Evolutionary conservation across 495 filamentous ascomycete genomes (phyloP), one percentile per base, ranked within the genome.

Genomic region (Aspergillus haitiensis): DNA sequence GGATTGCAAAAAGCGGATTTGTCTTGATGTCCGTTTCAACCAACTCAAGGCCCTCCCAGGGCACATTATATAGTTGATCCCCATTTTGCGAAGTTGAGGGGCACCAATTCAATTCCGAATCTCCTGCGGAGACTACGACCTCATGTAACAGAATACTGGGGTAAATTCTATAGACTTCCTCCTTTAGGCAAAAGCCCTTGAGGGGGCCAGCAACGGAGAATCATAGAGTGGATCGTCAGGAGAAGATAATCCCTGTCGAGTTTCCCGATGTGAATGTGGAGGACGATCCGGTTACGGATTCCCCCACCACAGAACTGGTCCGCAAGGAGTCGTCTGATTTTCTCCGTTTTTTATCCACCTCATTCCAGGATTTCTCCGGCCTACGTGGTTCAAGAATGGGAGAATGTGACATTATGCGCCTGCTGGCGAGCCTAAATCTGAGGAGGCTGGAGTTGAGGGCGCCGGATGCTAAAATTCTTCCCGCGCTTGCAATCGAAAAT

Each of bases 131-230:
- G 54, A 13, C 27, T 21, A 6, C 33, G 12, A 5, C 42, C n/a
- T 7, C 16, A 35, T 37, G 6, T 15, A 5, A n/a, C 7, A 11
- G 15, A 44, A 46, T 15, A 53, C 31, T 40, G 42, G 42, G 35
- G 16, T 33, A 33, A 11, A 2, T 8, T 12, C 16, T 21, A 27
- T 27, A 47, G n/a, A 32, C n/a, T 35, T 49, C 48, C 59, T 35
- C 16, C 7, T 45, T 61, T 52, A 11, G 59, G 59, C 21, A 61
- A 61, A 61, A 61, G 45, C 55, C 59, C 59, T 44, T 55, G 52
- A 51, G 59, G 59, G 52, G 57, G 11, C 15, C 27, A 40, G 32
- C 48, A 51, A 32, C 34, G 27, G 31, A 18, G n/a, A 47, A 47
- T 15, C 44, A 18, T 47, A 18, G 15, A 33, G 48, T 34, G 48